Conservation (phyloP, 768 basidiomycete species). For the Nidula microcarpa region DNA sequence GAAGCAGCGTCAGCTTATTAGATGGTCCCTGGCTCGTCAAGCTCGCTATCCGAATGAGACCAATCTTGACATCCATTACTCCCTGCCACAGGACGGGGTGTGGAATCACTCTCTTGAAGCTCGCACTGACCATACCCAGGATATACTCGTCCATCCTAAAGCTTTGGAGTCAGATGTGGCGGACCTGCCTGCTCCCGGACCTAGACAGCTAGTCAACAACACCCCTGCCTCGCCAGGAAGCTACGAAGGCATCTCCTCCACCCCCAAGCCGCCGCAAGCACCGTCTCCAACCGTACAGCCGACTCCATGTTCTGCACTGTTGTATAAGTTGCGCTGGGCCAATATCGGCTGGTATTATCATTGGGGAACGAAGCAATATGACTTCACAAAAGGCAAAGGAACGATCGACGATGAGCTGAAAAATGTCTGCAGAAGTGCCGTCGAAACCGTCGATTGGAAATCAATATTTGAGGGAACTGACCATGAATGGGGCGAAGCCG, state of each 20-base stretch:
- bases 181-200: constrained; percentile 37
- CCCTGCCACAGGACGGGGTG: constrained; percentile 68
- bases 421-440: constrained; percentile 59
- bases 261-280: constrained; percentile 57
- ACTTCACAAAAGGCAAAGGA: constrained; percentile 71
- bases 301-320: constrained; percentile 46
- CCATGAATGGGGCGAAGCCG: constrained; percentile 48
- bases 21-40: constrained; percentile 73
- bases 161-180: constrained; percentile 22
- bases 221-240: constrained; percentile 58
- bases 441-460: constrained; percentile 66
- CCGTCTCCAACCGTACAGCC: constrained; percentile 63
- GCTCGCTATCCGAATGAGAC: constrained; percentile 82
- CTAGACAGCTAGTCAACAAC: constrained; percentile 70
- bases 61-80: constrained; percentile 86
- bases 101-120: constrained; percentile 62
- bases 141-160: constrained; percentile 42
- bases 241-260: constrained; percentile 45
- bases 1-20: constrained; percentile 66
- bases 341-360: constrained; percentile 97
- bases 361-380: constrained; percentile 95
- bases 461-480: constrained; percentile 46
- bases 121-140: constrained; percentile 21
- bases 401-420: constrained; percentile 56
- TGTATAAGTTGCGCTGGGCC: constrained; percentile 87